Conservation (phyloP, 2,329 filamentous ascomycete genomes). For the Seiridium cupressi region DNA sequence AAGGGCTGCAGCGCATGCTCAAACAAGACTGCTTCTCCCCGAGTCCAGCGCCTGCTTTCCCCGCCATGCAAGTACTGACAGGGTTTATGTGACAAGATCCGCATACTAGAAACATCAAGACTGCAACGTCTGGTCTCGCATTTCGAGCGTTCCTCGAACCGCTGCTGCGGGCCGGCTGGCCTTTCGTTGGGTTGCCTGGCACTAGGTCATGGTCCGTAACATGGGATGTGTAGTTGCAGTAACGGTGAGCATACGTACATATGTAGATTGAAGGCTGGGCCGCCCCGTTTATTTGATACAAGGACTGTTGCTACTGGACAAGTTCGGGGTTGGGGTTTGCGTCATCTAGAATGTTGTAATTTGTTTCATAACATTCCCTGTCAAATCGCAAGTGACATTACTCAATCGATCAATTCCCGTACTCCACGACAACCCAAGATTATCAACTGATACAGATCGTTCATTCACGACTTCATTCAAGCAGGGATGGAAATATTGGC, state of each 20-base stretch:
- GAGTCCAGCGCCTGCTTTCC: neutral
- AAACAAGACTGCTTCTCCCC: neutral
- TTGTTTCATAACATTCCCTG: no score
- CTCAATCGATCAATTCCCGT: no score
- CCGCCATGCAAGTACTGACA: slow-evolving; percentile 3
- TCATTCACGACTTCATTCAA: no score
- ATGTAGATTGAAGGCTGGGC: neutral
- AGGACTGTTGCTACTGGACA: neutral
- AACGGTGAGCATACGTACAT: neutral
- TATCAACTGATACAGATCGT: no score
- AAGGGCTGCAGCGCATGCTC: neutral
- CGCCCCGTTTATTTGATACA: neutral
- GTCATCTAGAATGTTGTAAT: no score
- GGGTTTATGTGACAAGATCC: slow-evolving; percentile 30
- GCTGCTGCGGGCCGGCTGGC: neutral
- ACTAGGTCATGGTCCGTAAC: neutral
- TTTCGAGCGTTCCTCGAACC: neutral
- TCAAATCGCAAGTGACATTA: no score
- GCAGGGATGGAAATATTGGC: no score
- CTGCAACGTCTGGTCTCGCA: slow-evolving; percentile 7
- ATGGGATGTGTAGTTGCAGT: neutral
- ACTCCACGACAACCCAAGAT: no score
- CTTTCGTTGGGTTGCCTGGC: neutral
- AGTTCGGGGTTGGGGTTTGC: neutral
- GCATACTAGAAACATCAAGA: slow-evolving; percentile 27